Base-by-base conservation (phyloP, 176 grass and related monocot species). In the Poa pratensis region DNA sequence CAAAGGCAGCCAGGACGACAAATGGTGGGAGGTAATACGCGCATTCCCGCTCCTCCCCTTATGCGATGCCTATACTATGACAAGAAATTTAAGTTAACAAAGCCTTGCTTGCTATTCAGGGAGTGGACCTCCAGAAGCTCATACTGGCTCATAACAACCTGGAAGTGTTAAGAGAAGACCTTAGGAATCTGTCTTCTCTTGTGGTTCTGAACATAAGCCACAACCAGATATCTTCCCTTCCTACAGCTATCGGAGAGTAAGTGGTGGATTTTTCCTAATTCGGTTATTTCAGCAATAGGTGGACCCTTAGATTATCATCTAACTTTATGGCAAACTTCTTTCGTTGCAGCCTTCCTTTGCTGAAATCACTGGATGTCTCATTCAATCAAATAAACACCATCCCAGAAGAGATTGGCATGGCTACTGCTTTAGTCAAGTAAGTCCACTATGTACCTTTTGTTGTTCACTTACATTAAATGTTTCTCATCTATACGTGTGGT, bases 141-240 rank as follows among this genome's bases (percentile, higher is more conserved):
- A 93, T 98, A 80, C 57, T 98, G 89, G 95, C 95, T 82, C 95
- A 98, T 88, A 98, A 98, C 62, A 95, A 95, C 50, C 92, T 98
- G 57, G 85, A 95, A 69, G 80, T 51, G 18, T 71, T 98, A 53
- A 85, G 92, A 85, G 95, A 98, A 71, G 95, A 98, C 83, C 75
- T 98, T 27, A 86, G 85, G 60, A 98, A 93, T 71, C 78, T 98
- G 53, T 82, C 87, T 82, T 95, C 89, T 9, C 61, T 98, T 16
- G 86, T 90, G 35, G 93, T 95, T 23, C 49, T 98, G 51, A 98
- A 98, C 85, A 86, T 98, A 79, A 95, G 93, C 40, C 91, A 98
- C 79, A 98, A 98, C 52, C 94, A 77, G 17, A 77, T 98, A 35
- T 95, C 89, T 82, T 90, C 46, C 15, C 76, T 95, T 61, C 95